Conservation (phyloP, 140 eudicot genomes). For the Ambrosia hybrid region DNA sequence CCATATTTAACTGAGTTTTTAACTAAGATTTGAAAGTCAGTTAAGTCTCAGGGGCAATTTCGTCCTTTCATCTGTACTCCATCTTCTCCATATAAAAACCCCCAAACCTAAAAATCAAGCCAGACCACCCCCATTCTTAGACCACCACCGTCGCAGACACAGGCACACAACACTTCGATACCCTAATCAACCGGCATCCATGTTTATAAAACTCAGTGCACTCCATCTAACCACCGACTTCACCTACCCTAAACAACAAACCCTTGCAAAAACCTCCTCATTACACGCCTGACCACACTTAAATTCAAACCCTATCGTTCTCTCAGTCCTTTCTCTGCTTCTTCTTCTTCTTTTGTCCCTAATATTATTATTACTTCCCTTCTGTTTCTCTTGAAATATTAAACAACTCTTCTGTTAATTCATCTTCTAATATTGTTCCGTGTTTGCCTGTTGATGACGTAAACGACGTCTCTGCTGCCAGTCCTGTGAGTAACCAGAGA, state of each 20-base stretch:
- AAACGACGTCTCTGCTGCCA: too few species aligned
- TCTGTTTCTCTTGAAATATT: background rate
- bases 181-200: background rate
- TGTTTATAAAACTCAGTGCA: slow-evolving; percentile 5
- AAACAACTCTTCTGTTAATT: background rate
- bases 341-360: slow-evolving; percentile 10
- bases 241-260: background rate
- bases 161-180: background rate
- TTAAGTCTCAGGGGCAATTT: too few species aligned
- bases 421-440: too few species aligned
- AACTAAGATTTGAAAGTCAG: too few species aligned
- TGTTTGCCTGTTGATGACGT: too few species aligned
- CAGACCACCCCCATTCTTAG: background rate
- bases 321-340: slow-evolving; percentile 22
- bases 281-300: slow-evolving; percentile 25
- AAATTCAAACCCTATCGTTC: slow-evolving; percentile 38
- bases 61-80: too few species aligned
- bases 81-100: too few species aligned
- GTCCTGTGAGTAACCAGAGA: too few species aligned
- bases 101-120: too few species aligned
- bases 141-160: too few species aligned
- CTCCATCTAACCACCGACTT: background rate
- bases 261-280: slow-evolving; percentile 8
- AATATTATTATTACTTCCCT: slow-evolving; percentile 19
- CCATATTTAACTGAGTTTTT: too few species aligned